Percentiles rank a stretch among this genome's conserved stretches.
Evolutionary conservation across 139 green algal genomes (phyloP).

Genomic region (Microglena sp.): DNA sequence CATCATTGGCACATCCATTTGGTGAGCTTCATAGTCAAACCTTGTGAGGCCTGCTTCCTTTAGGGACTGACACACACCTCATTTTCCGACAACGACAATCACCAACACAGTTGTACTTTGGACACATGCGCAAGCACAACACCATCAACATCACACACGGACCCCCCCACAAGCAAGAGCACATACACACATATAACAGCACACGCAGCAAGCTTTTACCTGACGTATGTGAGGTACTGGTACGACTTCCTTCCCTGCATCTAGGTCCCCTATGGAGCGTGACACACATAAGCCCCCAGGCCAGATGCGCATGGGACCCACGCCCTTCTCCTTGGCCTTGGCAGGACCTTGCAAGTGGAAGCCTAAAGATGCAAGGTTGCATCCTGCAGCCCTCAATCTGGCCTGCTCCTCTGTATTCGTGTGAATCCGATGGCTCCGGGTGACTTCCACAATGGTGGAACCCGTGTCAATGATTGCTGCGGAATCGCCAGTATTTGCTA

Average conservation of each 20-base stretch:
- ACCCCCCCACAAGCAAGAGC: too few relatives aligned
- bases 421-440: conserved; percentile 40
- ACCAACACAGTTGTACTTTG: too few relatives aligned
- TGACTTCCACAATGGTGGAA: conserved; percentile 31
- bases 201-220: too few relatives aligned
- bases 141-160: too few relatives aligned
- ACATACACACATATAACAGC: too few relatives aligned
- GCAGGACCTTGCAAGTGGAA: conserved; percentile 57
- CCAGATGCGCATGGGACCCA: conserved; percentile 6
- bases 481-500: conserved; percentile 82
- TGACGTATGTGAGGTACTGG: neutral
- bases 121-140: too few relatives aligned
- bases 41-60: too few relatives aligned
- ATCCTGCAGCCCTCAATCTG: conserved; percentile 24
- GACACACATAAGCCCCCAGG: conserved; percentile 4
- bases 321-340: conserved; percentile 23
- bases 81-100: too few relatives aligned
- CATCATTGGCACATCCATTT: too few relatives aligned
- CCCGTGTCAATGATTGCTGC: conserved; percentile 67
- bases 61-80: too few relatives aligned
- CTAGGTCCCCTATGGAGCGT: neutral
- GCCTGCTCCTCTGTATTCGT: conserved; percentile 18
- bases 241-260: neutral
- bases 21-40: too few relatives aligned
- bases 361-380: conserved; percentile 46